Percentiles rank a stretch among this genome's conserved stretches.
Evolutionary conservation across 1,139 yeast species (phyloP).

Genomic region (Schwanniomyces etchellsii): DNA sequence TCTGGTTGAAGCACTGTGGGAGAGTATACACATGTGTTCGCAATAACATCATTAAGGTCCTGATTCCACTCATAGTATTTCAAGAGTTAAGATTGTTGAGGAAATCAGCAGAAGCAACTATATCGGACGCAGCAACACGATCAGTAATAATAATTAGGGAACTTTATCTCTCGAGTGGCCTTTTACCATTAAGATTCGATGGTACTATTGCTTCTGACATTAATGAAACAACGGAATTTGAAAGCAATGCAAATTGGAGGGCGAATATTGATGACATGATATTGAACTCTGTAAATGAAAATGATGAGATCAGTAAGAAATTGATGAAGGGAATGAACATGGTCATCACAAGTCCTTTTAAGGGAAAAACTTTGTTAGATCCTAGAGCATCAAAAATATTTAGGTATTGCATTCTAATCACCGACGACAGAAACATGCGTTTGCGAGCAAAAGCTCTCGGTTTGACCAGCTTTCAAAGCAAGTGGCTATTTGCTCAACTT

Average conservation of each 20-base stretch:
- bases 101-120: slow-evolving; percentile 67
- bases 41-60: slow-evolving; percentile 49
- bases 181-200: slow-evolving; percentile 48
- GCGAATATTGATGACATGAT: slow-evolving; percentile 57
- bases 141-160: slow-evolving; percentile 72
- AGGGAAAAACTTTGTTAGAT: slow-evolving; percentile 15
- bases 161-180: slow-evolving; percentile 50
- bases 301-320: slow-evolving; percentile 40
- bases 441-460: slow-evolving; percentile 58
- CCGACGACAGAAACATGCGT: slow-evolving; percentile 72
- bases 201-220: slow-evolving; percentile 53
- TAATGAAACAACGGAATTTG: slow-evolving; percentile 53
- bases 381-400: slow-evolving; percentile 35
- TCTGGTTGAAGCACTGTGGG: slow-evolving; percentile 80
- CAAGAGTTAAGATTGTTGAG: slow-evolving; percentile 74
- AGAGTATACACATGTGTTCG: slow-evolving; percentile 65
- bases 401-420: slow-evolving; percentile 56
- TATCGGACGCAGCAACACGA: slow-evolving; percentile 76
- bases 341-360: slow-evolving; percentile 11
- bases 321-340: slow-evolving; percentile 32
- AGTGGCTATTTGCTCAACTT: slow-evolving; percentile 54
- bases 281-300: slow-evolving; percentile 44
- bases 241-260: slow-evolving; percentile 63
- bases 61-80: slow-evolving; percentile 70
- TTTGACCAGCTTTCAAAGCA: slow-evolving; percentile 51